Evolutionary conservation across 2,329 filamentous ascomycete genomes (phyloP).

Genomic region (Neofusicoccum kwambonambiense): DNA sequence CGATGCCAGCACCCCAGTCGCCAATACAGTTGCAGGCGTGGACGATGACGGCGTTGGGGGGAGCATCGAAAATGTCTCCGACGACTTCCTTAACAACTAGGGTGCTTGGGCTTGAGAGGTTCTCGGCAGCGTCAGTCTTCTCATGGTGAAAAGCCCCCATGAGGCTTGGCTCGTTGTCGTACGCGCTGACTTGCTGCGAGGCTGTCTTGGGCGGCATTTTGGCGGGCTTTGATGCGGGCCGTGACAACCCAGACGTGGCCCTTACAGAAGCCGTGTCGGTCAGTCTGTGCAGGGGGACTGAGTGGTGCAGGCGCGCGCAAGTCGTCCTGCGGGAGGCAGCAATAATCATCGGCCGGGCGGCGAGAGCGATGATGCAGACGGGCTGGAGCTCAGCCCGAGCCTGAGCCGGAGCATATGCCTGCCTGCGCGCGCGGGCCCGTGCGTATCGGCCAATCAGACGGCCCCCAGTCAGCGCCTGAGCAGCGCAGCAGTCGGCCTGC

Average conservation of each 20-base stretch:
- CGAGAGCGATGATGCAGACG: neutral
- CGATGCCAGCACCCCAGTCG: conserved; percentile 60
- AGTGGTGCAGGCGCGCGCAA: neutral
- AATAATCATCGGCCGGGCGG: neutral
- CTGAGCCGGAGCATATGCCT: neutral
- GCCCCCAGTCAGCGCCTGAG: neutral
- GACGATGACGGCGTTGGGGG: conserved; percentile 51
- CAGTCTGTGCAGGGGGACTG: neutral
- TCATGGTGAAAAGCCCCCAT: neutral
- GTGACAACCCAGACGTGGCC: neutral
- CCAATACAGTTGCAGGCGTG: conserved; percentile 62
- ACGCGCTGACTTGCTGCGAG: conserved; percentile 3
- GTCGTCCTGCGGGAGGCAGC: neutral
- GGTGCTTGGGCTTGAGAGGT: neutral
- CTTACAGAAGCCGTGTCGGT: neutral
- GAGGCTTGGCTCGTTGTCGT: neutral
- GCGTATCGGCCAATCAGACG: neutral
- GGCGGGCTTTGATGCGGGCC: neutral
- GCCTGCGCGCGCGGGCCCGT: neutral
- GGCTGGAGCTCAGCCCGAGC: neutral
- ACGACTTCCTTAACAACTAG: conserved; percentile 22
- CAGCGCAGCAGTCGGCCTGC: neutral
- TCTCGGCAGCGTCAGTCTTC: neutral
- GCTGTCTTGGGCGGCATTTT: conserved; percentile 11
- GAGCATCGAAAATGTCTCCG: conserved; percentile 56